phyloP scores from a whole-genome alignment of 164 flowering plant species.

The Chimonanthus salicifolius region DNA sequence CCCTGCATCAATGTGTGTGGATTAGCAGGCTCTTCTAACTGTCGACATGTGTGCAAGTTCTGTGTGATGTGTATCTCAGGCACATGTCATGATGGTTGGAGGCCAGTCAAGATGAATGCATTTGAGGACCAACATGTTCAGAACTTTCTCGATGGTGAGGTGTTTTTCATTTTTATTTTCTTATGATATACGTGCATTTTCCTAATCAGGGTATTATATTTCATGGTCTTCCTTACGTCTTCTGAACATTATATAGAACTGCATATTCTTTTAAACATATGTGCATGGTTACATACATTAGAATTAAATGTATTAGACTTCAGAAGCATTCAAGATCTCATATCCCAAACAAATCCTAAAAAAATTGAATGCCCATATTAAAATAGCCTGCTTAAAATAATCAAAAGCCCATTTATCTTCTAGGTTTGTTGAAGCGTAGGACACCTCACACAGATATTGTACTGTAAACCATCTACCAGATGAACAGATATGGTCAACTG shows the following conservation, averaged over 20 bases:
- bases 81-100: constrained; percentile 1
- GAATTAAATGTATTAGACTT: background rate
- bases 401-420: background rate
- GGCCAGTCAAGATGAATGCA: background rate
- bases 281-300: constrained; percentile 4
- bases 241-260: background rate
- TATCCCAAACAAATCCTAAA: background rate
- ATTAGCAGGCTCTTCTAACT: background rate
- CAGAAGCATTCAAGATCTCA: background rate
- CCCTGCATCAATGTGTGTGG: background rate
- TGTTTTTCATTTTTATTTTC: background rate
- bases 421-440: constrained; percentile 8
- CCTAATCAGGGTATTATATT: constrained; percentile 1
- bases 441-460: background rate
- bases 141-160: constrained; percentile 15
- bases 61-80: background rate
- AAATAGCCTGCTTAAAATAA: background rate
- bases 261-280: background rate
- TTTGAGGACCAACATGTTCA: background rate
- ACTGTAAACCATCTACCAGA: background rate
- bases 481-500: constrained; percentile 6
- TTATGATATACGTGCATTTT: background rate
- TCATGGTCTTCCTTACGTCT: background rate
- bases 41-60: background rate
- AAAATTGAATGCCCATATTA: background rate